phyloP scores from a whole-genome alignment of 805 yeast species.

The Kuraishia floccosa region DNA sequence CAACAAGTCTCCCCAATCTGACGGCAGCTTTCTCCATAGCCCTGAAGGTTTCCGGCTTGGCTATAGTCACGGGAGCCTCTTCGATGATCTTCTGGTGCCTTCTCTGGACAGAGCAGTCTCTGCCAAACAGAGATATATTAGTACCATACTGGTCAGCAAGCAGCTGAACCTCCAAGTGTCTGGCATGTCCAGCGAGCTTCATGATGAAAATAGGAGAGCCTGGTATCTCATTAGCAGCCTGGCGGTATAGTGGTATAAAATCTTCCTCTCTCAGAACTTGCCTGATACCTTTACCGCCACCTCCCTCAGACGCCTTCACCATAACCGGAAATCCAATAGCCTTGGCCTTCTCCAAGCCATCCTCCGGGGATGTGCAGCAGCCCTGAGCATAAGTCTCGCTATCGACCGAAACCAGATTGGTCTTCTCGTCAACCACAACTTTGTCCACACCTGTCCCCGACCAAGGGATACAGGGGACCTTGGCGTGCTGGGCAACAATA shows the following conservation, averaged over 20 bases:
- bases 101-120: slow-evolving; percentile 99
- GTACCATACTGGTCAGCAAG: slow-evolving; percentile 98
- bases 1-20: slow-evolving; percentile 91
- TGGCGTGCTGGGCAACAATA: slow-evolving; percentile 97
- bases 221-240: slow-evolving; percentile 95
- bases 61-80: slow-evolving; percentile 98
- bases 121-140: slow-evolving; percentile 92
- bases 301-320: slow-evolving; percentile 99
- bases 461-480: slow-evolving; percentile 99
- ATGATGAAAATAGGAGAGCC: slow-evolving; percentile 98
- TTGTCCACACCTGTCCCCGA: slow-evolving; percentile 94
- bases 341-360: slow-evolving; percentile 78
- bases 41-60: slow-evolving; percentile 73
- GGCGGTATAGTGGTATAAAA: slow-evolving; percentile 68
- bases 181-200: slow-evolving; percentile 95
- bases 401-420: slow-evolving; percentile 81
- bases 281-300: slow-evolving; percentile 99
- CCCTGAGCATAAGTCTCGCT: slow-evolving; percentile 81
- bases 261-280: slow-evolving; percentile 81
- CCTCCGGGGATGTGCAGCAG: slow-evolving; percentile 77
- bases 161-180: slow-evolving; percentile 96
- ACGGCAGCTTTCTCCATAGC: slow-evolving; percentile 97
- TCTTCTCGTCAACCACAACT: slow-evolving; percentile 54
- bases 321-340: slow-evolving; percentile 94
- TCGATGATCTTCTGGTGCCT: slow-evolving; percentile 98